Percentiles rank a stretch among this genome's conserved stretches.
Evolutionary conservation across 1,139 yeast genomes (phyloP).

Genomic region (Zygoascus meyerae): DNA sequence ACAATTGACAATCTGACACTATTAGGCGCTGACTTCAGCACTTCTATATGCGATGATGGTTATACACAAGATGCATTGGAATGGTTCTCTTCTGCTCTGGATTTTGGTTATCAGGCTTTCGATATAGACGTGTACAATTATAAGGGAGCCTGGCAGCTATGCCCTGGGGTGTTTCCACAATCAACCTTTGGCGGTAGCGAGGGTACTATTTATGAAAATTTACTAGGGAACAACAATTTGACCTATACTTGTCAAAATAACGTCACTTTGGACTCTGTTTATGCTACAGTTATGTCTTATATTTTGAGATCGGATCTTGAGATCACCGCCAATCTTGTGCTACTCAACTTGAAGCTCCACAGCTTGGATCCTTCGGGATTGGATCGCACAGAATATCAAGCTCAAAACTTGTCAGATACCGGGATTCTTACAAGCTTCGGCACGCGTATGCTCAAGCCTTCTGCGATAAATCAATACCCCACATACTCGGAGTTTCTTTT

Average conservation of each 20-base stretch:
- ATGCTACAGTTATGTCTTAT: constrained; percentile 37
- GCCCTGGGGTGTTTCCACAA: constrained; percentile 41
- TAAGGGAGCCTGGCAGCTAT: constrained; percentile 59
- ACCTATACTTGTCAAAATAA: constrained; percentile 39
- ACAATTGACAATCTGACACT: constrained; percentile 54
- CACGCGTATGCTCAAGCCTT: constrained; percentile 20
- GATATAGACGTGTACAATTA: constrained; percentile 66
- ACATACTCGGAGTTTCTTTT: constrained; percentile 43
- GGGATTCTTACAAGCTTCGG: constrained; percentile 19
- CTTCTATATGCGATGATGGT: constrained; percentile 49
- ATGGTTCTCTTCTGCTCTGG: constrained; percentile 38
- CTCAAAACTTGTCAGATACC: neutral
- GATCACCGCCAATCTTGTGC: constrained; percentile 49
- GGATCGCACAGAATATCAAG: constrained; percentile 22
- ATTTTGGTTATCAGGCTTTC: constrained; percentile 48
- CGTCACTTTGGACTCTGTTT: constrained; percentile 40
- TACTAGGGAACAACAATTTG: constrained; percentile 8
- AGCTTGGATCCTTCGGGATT: constrained; percentile 17
- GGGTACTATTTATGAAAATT: constrained; percentile 7
- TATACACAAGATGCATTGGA: constrained; percentile 44
- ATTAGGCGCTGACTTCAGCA: constrained; percentile 54
- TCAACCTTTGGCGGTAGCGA: constrained; percentile 4
- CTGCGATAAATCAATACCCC: constrained; percentile 34
- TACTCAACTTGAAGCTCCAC: constrained; percentile 46
- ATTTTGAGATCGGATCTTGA: constrained; percentile 49